Percentiles rank a stretch among this genome's conserved stretches.
phyloP scores from a whole-genome alignment of 495 filamentous ascomycete genomes.

The Amorphotheca resinae region DNA sequence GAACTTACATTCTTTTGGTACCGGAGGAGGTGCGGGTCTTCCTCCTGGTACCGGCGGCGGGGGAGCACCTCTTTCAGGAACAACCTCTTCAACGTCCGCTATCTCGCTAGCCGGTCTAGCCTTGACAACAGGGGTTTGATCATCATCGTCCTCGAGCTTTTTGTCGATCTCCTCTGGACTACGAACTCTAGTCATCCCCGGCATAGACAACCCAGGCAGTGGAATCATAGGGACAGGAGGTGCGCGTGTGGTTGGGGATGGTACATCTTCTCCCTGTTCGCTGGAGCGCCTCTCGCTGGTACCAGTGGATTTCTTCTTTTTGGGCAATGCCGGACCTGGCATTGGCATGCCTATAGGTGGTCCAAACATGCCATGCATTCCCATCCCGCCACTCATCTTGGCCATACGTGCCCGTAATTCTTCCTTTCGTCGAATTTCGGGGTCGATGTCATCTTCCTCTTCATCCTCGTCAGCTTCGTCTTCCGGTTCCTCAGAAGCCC shows the following conservation, averaged over 20 bases:
- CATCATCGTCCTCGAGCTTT: conserved; percentile 13
- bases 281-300: conserved; percentile 34
- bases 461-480: conserved; percentile 54
- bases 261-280: conserved; percentile 26
- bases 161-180: conserved; percentile 25
- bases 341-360: conserved; percentile 43
- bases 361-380: conserved; percentile 90
- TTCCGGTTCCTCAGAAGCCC: conserved; percentile 34
- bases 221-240: conserved; percentile 71
- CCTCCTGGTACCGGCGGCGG: conserved; percentile 51
- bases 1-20: conserved; percentile 55
- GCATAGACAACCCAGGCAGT: conserved; percentile 34
- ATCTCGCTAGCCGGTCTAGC: conserved; percentile 35
- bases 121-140: conserved; percentile 24
- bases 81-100: conserved; percentile 53
- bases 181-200: conserved; percentile 45
- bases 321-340: conserved; percentile 34
- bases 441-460: conserved; percentile 84
- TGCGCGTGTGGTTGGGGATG: conserved; percentile 35
- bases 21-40: conserved; percentile 54
- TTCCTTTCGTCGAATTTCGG: conserved; percentile 73
- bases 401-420: conserved; percentile 92
- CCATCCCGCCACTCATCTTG: conserved; percentile 97
- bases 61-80: conserved; percentile 37
- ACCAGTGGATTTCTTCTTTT: conserved; percentile 43